These are phyloP conservation scores for Sarcodon sp. DNA, from an alignment of 768 basidiomycete genomes.

Conservation along the genomic window DNA sequence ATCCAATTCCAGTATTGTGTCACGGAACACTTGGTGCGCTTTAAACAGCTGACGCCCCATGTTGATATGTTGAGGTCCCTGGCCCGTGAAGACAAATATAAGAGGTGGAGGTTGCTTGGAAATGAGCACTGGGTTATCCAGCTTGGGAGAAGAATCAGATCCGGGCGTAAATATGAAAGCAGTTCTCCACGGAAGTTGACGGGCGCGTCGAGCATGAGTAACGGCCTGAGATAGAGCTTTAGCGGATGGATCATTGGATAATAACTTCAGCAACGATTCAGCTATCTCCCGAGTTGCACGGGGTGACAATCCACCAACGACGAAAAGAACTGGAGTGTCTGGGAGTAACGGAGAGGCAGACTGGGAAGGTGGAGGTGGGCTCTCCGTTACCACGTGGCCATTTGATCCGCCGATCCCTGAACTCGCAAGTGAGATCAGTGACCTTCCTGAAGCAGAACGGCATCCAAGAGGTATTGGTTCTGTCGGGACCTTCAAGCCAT, in stretches of 20 bases:
- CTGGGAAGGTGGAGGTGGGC: slow-evolving; percentile 11
- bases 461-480: slow-evolving; percentile 14
- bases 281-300: slow-evolving; percentile 11
- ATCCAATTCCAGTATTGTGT: slow-evolving; percentile 25
- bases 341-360: background rate
- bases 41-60: slow-evolving; percentile 26
- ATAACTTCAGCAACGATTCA: background rate
- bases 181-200: slow-evolving; percentile 4
- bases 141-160: slow-evolving; percentile 1
- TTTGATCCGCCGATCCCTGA: slow-evolving; percentile 33
- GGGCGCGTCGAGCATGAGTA: slow-evolving; percentile 8
- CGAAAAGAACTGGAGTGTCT: slow-evolving; percentile 15
- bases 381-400: slow-evolving; percentile 27
- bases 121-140: slow-evolving; percentile 16
- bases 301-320: slow-evolving; percentile 25
- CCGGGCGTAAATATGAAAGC: slow-evolving; percentile 4
- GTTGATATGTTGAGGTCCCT: slow-evolving; percentile 15
- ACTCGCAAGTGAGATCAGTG: slow-evolving; percentile 26
- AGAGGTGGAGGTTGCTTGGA: slow-evolving; percentile 16
- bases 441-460: slow-evolving; percentile 10
- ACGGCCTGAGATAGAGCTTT: slow-evolving; percentile 4
- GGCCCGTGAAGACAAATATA: slow-evolving; percentile 19
- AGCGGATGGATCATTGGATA: background rate
- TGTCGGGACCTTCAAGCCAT: slow-evolving; percentile 21
- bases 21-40: slow-evolving; percentile 21